A percentile compares a stretch with the other conserved stretches of the same genome.
These are phyloP conservation scores for Populus hybrid DNA, from an alignment of 441 rosid genomes.

Conservation along the genomic window DNA sequence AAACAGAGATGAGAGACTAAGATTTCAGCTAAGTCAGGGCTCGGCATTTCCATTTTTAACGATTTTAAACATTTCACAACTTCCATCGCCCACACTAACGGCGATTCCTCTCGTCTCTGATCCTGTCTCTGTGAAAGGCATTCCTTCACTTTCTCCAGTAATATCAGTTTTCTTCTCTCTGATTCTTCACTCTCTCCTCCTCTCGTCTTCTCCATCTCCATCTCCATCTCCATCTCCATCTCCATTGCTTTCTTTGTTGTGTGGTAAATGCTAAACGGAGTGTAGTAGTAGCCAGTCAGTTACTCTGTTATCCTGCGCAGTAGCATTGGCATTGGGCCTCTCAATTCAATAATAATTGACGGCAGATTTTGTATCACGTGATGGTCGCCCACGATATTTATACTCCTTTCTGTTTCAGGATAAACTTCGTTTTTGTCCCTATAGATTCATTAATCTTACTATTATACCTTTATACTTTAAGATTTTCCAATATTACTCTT, in stretches of 20 bases:
- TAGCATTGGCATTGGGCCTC: neutral
- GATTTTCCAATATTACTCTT: neutral
- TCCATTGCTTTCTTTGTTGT: neutral
- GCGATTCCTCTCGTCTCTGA: slow-evolving; percentile 28
- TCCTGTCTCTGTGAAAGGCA: slow-evolving; percentile 3
- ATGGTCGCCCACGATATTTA: neutral
- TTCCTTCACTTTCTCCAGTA: neutral
- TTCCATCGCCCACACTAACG: slow-evolving; percentile 37
- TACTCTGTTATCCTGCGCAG: neutral
- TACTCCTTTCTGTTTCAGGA: neutral
- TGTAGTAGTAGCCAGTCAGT: neutral
- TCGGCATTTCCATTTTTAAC: slow-evolving; percentile 22
- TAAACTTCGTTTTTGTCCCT: neutral
- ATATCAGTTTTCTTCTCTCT: neutral
- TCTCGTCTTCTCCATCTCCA: slow-evolving; percentile 11
- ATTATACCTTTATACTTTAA: neutral
- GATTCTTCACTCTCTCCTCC: neutral
- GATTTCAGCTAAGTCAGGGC: slow-evolving; percentile 42
- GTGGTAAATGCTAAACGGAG: neutral
- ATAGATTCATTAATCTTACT: neutral
- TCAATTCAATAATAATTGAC: neutral
- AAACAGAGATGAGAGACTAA: slow-evolving; percentile 46
- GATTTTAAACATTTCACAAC: slow-evolving; percentile 32
- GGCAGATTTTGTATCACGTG: slow-evolving; percentile 9
- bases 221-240: slow-evolving; percentile 14